Evolutionary conservation across 768 basidiomycete genomes (phyloP).

Genomic region (Krasilnikovozyma curviuscula): DNA sequence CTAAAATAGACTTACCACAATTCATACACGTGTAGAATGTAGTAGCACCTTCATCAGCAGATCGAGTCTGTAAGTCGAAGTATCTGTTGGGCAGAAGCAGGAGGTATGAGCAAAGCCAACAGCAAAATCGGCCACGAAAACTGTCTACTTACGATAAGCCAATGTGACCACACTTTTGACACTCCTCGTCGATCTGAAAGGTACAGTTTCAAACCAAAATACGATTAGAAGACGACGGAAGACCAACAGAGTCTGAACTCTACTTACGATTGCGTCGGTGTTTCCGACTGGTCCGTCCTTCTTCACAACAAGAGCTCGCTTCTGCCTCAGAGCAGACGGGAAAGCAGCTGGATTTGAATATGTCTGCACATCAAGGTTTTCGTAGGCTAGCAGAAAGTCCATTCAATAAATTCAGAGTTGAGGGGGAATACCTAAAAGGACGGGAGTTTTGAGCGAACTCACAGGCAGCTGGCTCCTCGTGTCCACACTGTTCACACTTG

Average conservation of each 20-base stretch:
- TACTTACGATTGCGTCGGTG: constrained; percentile 29
- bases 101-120: neutral
- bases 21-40: constrained; percentile 52
- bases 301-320: constrained; percentile 59
- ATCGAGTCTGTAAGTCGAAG: constrained; percentile 41
- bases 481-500: constrained; percentile 69
- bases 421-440: neutral
- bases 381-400: constrained; percentile 46
- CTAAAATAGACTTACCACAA: neutral
- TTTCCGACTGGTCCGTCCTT: constrained; percentile 25
- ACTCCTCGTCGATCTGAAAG: constrained; percentile 67
- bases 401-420: neutral
- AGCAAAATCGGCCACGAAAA: constrained; percentile 7
- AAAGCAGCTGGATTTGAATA: constrained; percentile 86
- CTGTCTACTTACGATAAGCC: constrained; percentile 68
- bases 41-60: constrained; percentile 86
- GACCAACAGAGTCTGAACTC: constrained; percentile 9
- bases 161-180: constrained; percentile 64
- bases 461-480: constrained; percentile 77
- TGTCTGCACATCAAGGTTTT: constrained; percentile 73
- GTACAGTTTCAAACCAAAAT: neutral
- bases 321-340: constrained; percentile 68
- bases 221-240: neutral
- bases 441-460: constrained; percentile 25
- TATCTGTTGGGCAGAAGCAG: neutral